phyloP scores from a whole-genome alignment of 139 green algal species.

The Chlorella sp. region DNA sequence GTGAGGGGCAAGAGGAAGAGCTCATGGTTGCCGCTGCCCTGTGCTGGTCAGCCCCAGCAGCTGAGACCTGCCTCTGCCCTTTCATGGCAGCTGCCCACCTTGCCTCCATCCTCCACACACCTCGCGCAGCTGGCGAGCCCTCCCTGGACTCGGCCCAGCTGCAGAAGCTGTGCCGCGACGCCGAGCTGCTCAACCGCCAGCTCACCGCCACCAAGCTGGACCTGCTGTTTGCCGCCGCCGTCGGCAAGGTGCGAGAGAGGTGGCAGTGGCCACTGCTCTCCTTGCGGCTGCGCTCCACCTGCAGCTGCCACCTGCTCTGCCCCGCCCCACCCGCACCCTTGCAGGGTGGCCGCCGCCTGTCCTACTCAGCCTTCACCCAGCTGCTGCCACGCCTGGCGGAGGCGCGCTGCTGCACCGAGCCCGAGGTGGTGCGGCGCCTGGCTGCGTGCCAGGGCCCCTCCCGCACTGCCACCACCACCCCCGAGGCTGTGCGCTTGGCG shows the following conservation, averaged over 20 bases:
- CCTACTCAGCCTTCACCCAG: not conserved
- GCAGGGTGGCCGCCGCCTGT: slow-evolving; percentile 24
- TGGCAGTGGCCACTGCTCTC: no score
- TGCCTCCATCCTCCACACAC: not conserved
- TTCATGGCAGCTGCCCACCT: no score
- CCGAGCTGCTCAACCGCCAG: not conserved
- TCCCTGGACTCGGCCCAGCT: slow-evolving; percentile 10
- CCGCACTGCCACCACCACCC: slow-evolving; percentile 4
- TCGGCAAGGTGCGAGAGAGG: not conserved
- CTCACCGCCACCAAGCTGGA: slow-evolving; percentile 6
- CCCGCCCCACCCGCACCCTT: no score
- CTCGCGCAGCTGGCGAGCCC: not conserved
- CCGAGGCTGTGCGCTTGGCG: not conserved
- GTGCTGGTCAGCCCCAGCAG: no score
- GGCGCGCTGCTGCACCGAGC: not conserved
- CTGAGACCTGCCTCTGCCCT: no score
- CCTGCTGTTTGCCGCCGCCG: not conserved
- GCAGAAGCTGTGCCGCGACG: slow-evolving; percentile 17
- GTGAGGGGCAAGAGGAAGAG: no score
- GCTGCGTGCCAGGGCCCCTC: not conserved
- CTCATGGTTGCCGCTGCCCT: no score
- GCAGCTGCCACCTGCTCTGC: no score
- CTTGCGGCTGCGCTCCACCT: no score
- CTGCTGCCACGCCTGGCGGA: slow-evolving; percentile 18
- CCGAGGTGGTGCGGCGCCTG: not conserved